phyloP scores from a whole-genome alignment of 441 rosid species.

The Mallotus japonicus region DNA sequence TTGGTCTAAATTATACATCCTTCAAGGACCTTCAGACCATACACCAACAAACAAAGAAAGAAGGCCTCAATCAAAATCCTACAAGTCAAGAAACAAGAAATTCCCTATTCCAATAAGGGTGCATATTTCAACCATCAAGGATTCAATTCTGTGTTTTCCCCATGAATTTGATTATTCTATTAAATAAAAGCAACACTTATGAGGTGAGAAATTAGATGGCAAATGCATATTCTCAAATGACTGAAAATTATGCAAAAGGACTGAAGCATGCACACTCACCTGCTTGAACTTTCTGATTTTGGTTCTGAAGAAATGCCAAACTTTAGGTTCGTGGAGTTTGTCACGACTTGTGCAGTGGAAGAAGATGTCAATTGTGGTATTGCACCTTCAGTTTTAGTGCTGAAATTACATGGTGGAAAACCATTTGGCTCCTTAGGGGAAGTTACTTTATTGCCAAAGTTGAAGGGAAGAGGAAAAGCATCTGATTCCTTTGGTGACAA shows the following conservation, averaged over 20 bases:
- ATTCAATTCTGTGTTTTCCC: too few relatives aligned
- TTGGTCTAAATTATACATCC: too few relatives aligned
- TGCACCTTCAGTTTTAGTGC: slow-evolving; percentile 25
- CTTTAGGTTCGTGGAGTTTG: slow-evolving; percentile 29
- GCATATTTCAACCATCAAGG: too few relatives aligned
- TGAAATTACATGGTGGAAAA: slow-evolving; percentile 26
- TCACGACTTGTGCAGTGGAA: slow-evolving; percentile 19
- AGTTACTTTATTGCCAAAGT: slow-evolving; percentile 32
- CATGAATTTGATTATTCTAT: too few relatives aligned
- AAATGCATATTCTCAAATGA: background rate
- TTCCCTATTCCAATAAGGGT: too few relatives aligned
- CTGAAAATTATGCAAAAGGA: background rate
- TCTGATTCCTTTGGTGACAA: slow-evolving; percentile 23
- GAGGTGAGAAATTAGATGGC: background rate
- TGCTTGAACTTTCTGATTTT: slow-evolving; percentile 37
- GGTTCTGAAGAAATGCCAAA: slow-evolving; percentile 25
- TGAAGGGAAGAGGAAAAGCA: slow-evolving; percentile 26
- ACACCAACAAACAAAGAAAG: too few relatives aligned
- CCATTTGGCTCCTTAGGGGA: slow-evolving; percentile 35
- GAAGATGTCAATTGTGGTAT: slow-evolving; percentile 20
- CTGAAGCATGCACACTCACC: slow-evolving; percentile 33
- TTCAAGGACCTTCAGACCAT: too few relatives aligned
- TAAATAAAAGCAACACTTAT: too few relatives aligned
- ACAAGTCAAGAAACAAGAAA: too few relatives aligned
- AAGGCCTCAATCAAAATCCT: too few relatives aligned